Base-by-base conservation (phyloP, 495 filamentous ascomycete genomes). In the Penicillium pulvis region DNA sequence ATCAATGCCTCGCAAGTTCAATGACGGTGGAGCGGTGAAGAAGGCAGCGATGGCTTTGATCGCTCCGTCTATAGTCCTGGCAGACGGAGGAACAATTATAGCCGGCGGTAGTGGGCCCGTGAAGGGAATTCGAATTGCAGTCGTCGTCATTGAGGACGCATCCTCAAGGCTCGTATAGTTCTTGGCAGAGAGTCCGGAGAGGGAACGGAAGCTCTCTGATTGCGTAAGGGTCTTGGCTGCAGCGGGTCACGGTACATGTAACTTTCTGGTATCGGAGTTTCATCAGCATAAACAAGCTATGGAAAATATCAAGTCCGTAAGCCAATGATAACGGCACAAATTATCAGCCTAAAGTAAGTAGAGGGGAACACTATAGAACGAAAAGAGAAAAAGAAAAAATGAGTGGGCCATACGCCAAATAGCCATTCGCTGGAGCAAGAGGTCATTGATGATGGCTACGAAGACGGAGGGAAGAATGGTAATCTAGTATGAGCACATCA, bases 81-180 rank as follows among this genome's bases (percentile, higher is more conserved):
- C 91, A 52, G 79, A 85, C 31, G 75, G 63, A 0, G 94, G 94
- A 48, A 90, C 78, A 70, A 92, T 90, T 42, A 78, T 80, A 5
- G 93, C 87, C 12, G 87, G 79, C n/a, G 93, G 90, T 47, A 98
- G 78, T 26, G 89, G 86, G 47, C 87, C 85, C 57, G 90, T 96
- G 68, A 92, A 98, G 60, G 94, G 94, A 66, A 98, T 95, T 66
- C 93, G 84, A 78, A 97, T 87, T 31, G 89, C 81, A 59, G 87
- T 78, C 66, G 81, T 85, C 68, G 81, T 81, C 87, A 88, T 88
- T 43, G 20, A 43, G 26, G 51, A 53, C 51, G 35, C 51, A 43
- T 53, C 19, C 35, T 43, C n/a, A 24, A 39, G 43, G 42, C 20
- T 23, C 1, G 31, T 45, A 39, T 42, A 33, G 10, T 26, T 28